Base-by-base conservation (phyloP, 2,329 filamentous ascomycete species). In the Calonectria pauciramosa region DNA sequence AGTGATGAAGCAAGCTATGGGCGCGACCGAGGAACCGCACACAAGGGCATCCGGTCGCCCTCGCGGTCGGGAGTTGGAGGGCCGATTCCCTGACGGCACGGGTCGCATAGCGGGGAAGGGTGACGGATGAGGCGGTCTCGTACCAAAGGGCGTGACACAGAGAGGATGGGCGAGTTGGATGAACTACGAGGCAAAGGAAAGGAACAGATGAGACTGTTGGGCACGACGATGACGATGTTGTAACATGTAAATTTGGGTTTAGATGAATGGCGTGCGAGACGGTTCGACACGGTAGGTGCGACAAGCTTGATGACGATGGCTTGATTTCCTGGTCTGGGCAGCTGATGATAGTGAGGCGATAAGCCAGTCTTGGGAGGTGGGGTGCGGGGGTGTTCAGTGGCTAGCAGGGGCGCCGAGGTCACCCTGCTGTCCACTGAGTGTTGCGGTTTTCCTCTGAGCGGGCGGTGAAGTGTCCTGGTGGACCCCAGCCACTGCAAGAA, bases 1-100 rank as follows among this genome's bases (percentile, higher is more conserved):
- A 16, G 84, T 81, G 70, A 86, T 81, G 76, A 85, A 84, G 76
- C 83, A 86, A n/a, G 82, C 76, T 30, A 84, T 78, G 52, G 82
- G 76, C 14, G 80, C 76, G 38, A 77, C 59, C 44, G 81, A 78
- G 41, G 76, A 71, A 60, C 74, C 71, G 56, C 77, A 71, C 28
- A 70, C 65, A 60, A 82, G 72, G 41, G 71, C 78, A 68, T 82
- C 80, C 26, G 75, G 60, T 65, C 76, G 78, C 20, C 71, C 75
- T 71, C 72, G 69, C 32, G 71, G 64, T 70, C 77, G 79, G 23
- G 60, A 76, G 41, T 77, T 77, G 72, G 78, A 73, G 73, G 77
- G 70, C 56, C 75, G 75, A 44, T 76, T 80, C 36, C 76, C 70
- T 67, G 77, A 71, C 65, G 79, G 77, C 51, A 80, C 72, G 63